Conservation (phyloP, 2,329 filamentous ascomycete species). For the Alternaria angustiovoidea region DNA sequence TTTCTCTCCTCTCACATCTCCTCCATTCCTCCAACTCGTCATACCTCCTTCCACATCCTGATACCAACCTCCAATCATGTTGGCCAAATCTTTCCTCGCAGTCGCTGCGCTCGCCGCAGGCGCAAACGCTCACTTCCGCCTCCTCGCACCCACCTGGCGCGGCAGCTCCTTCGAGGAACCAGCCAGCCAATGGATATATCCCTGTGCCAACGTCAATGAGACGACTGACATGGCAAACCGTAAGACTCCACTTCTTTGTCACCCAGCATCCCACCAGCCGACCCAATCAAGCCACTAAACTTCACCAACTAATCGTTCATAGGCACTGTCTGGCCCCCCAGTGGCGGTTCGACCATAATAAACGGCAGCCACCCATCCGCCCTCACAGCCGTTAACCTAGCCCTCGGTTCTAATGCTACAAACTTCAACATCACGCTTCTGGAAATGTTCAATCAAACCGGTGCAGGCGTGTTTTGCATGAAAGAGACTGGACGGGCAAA, state of each 20-base stretch:
- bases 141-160: slow-evolving; percentile 54
- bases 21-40: not conserved
- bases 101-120: slow-evolving; percentile 39
- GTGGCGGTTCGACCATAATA: slow-evolving; percentile 55
- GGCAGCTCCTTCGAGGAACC: slow-evolving; percentile 50
- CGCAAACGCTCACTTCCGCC: slow-evolving; percentile 54
- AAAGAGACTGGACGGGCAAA: slow-evolving; percentile 44
- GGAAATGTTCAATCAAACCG: slow-evolving; percentile 57
- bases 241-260: slow-evolving; percentile 22
- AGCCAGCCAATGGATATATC: slow-evolving; percentile 52
- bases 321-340: slow-evolving; percentile 53
- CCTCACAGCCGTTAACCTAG: slow-evolving; percentile 59
- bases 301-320: rapidly evolving
- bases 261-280: not conserved
- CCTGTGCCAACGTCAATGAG: slow-evolving; percentile 54
- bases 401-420: slow-evolving; percentile 52
- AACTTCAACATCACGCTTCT: slow-evolving; percentile 57
- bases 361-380: slow-evolving; percentile 54
- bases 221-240: slow-evolving; percentile 52
- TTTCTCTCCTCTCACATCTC: too few species aligned
- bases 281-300: too few species aligned
- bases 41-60: not conserved
- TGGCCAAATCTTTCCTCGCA: slow-evolving; percentile 27
- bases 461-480: slow-evolving; percentile 58
- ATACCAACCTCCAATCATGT: slow-evolving; percentile 21